Percentiles rank a stretch among this genome's conserved stretches.
These are phyloP conservation scores for Annulohypoxylon truncatum DNA, from an alignment of 2,329 filamentous ascomycete species.

Conservation along the genomic window DNA sequence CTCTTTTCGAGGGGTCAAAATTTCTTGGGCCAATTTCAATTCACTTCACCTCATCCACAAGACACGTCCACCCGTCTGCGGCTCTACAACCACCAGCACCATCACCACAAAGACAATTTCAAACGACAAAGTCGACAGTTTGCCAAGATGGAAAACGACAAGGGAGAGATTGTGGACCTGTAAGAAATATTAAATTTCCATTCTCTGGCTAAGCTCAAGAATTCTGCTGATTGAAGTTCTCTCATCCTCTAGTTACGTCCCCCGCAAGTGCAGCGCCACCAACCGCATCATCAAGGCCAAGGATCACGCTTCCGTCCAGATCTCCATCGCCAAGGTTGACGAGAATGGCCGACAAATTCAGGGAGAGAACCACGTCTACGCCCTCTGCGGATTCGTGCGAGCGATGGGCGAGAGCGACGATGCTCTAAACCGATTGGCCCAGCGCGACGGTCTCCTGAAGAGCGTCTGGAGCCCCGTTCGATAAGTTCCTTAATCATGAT, in stretches of 20 bases:
- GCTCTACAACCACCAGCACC: constrained; percentile 22
- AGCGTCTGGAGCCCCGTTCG: constrained; percentile 87
- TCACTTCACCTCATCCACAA: constrained; percentile 30
- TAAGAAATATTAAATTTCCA: constrained; percentile 62
- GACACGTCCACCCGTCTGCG: constrained; percentile 35
- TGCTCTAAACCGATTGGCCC: constrained; percentile 92
- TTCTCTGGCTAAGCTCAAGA: not conserved
- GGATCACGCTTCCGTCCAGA: constrained; percentile 98
- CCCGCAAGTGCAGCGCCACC: constrained; percentile 98
- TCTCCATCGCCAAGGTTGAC: constrained; percentile 97
- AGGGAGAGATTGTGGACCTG: constrained; percentile 99
- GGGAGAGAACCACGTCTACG: constrained; percentile 97
- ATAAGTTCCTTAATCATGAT: constrained; percentile 56
- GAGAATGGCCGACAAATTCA: constrained; percentile 95
- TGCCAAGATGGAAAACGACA: constrained; percentile 99
- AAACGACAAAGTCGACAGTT: constrained; percentile 50
- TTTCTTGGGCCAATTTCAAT: constrained; percentile 24
- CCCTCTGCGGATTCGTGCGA: constrained; percentile 96
- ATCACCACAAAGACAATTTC: constrained; percentile 41
- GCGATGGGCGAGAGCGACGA: constrained; percentile 99
- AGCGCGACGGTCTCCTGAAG: constrained; percentile 97
- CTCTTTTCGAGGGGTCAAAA: constrained; percentile 45
- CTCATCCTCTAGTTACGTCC: constrained; percentile 80
- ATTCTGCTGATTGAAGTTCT: constrained; percentile 25
- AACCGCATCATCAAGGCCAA: constrained; percentile 99